Conservation (phyloP, 2,329 filamentous ascomycete genomes). For the Cercospora sp. region DNA sequence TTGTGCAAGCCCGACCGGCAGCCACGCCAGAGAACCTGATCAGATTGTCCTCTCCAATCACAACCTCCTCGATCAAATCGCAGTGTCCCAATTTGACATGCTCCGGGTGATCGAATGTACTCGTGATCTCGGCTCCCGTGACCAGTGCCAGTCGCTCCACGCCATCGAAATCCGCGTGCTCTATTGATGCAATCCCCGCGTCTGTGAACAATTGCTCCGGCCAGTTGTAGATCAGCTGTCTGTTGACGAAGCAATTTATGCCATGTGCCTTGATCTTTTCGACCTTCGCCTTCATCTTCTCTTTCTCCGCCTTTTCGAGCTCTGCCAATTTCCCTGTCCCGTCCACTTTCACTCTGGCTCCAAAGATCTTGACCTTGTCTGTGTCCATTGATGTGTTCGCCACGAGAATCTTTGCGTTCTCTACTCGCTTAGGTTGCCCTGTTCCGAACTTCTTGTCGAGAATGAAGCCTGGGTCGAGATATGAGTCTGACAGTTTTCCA, state of each 20-base stretch:
- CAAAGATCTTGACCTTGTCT: slow-evolving; percentile 99
- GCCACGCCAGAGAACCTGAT: slow-evolving; percentile 97
- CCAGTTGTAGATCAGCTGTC: slow-evolving; percentile 99
- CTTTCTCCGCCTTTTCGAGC: slow-evolving; percentile 93
- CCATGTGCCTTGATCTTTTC: slow-evolving; percentile 98
- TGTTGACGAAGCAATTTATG: slow-evolving; percentile 99
- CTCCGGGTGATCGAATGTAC: slow-evolving; percentile 96
- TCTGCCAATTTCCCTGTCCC: slow-evolving; percentile 97
- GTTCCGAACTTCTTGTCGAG: slow-evolving; percentile 99
- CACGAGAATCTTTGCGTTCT: slow-evolving; percentile 97
- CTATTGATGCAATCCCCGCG: slow-evolving; percentile 95
- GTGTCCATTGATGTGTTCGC: slow-evolving; percentile 99
- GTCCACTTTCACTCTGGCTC: slow-evolving; percentile 92
- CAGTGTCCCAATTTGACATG: slow-evolving; percentile 95
- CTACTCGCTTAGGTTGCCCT: slow-evolving; percentile 94
- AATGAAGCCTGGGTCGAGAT: slow-evolving; percentile 97
- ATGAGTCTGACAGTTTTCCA: slow-evolving; percentile 95
- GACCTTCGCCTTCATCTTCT: slow-evolving; percentile 99
- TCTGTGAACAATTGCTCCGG: slow-evolving; percentile 98
- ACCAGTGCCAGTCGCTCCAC: slow-evolving; percentile 93
- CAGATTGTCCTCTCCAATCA: slow-evolving; percentile 95
- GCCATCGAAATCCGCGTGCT: slow-evolving; percentile 98
- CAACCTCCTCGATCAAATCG: slow-evolving; percentile 94
- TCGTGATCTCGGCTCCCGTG: slow-evolving; percentile 94
- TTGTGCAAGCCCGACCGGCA: slow-evolving; percentile 90